phyloP scores from a whole-genome alignment of 1,284 basidiomycete genomes.

The Violaceomyces palustris region DNA sequence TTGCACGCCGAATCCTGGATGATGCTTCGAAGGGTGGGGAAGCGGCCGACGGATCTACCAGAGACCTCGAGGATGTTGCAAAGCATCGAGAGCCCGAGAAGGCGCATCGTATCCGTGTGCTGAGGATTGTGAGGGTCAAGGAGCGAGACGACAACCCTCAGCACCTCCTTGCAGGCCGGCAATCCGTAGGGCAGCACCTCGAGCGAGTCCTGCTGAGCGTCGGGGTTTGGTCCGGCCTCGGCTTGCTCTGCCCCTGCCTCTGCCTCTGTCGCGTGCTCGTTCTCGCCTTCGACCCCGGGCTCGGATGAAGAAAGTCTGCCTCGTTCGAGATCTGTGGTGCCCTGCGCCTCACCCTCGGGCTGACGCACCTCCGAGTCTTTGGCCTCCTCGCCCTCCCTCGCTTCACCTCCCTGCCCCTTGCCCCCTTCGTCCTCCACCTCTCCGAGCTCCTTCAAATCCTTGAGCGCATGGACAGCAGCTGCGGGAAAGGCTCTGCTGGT shows the following conservation, averaged over 20 bases:
- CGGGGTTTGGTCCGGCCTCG: not conserved
- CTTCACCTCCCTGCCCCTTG: not conserved
- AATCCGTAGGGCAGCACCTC: conserved; percentile 65
- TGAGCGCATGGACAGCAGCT: conserved; percentile 28
- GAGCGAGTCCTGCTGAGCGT: conserved; percentile 3
- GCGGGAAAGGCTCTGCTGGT: conserved; percentile 48
- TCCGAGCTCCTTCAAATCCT: conserved; percentile 31
- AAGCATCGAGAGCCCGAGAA: conserved; percentile 80
- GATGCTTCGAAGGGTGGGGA: conserved; percentile 67
- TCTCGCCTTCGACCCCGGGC: no score
- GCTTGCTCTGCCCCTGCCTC: not conserved
- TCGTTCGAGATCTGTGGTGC: no score
- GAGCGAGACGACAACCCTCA: conserved; percentile 89
- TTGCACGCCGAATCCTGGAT: conserved; percentile 88
- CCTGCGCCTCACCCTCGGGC: not conserved
- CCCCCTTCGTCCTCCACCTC: conserved; percentile 22
- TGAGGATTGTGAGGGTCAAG: conserved; percentile 89
- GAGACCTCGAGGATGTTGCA: conserved; percentile 84
- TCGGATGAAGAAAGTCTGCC: no score
- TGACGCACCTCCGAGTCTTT: not conserved
- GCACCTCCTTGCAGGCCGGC: conserved; percentile 84
- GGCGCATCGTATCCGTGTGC: conserved; percentile 91
- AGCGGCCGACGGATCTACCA: conserved; percentile 63
- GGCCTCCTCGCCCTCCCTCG: conserved; percentile 5
- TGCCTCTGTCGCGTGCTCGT: not conserved